Base-by-base conservation (phyloP, 2,329 filamentous ascomycete species). In the Venturia nashicola region DNA sequence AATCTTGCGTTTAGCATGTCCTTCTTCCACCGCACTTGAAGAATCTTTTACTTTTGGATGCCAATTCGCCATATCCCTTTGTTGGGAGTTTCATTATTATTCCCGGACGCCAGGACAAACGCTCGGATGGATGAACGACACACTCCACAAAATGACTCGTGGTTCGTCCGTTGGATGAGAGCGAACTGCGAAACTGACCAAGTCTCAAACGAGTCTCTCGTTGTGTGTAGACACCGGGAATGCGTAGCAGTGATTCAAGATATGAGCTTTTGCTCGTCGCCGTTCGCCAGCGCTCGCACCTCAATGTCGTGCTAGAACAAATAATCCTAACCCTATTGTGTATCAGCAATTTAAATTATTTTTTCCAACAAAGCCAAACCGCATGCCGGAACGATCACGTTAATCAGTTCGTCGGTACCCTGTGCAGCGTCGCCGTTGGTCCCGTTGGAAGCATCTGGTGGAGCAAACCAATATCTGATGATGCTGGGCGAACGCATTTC, bases 141-240 rank as follows among this genome's bases (percentile, higher is more conserved):
- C 34, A 34, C 51, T 57, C 51, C 51, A 57, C 51, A 57, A 20
- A 57, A 57, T 57, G 51, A 57, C 51, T 57, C 51, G 51, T 36
- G 32, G 51, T 16, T 57, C 27, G 51, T 20, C 51, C 27, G 51
- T 57, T 57, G 27, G 32, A 57, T 57, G 27, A 36, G 51, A 57
- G 16, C 51, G 51, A n/a, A n/a, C n/a, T n/a, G n/a, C n/a, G n/a
- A 57, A 57, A 57, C 51, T 36, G 51, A 36, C 51, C 51, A 14
- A 36, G 51, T 57, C 51, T 57, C 51, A 57, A 36, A 36, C 27
- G 51, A 57, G 32, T 36, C 23, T 16, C n/a, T 55, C 16, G 48
- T 55, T 57, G 27, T 36, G 32, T n/a, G 51, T 57, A 39, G 27
- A 57, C 7, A 57, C 14, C 51, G 18, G 32, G 27, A 36, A 14